These are phyloP conservation scores for Antrodiella citrinella DNA, from an alignment of 768 basidiomycete genomes.

Conservation along the genomic window DNA sequence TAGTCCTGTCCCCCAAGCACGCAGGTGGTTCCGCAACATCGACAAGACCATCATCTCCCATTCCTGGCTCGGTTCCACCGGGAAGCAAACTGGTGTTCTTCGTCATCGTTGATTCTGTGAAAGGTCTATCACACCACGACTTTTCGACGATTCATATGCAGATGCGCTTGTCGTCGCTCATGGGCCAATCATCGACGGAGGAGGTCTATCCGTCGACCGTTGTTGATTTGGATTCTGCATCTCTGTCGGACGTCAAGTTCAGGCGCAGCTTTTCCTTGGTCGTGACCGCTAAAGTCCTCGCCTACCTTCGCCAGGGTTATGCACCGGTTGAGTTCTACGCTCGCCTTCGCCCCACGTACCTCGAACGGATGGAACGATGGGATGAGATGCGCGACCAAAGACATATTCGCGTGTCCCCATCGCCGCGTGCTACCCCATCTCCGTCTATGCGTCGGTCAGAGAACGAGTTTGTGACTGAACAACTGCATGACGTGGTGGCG, in stretches of 20 bases:
- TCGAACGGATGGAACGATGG: constrained; percentile 88
- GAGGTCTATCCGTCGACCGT: constrained; percentile 74
- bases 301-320: constrained; percentile 67
- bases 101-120: constrained; percentile 78
- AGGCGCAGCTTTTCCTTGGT: constrained; percentile 76
- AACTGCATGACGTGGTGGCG: constrained; percentile 85
- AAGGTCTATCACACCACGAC: constrained; percentile 85
- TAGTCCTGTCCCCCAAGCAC: constrained; percentile 53
- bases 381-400: constrained; percentile 85
- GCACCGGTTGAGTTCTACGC: constrained; percentile 91
- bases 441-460: constrained; percentile 90
- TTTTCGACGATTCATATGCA: constrained; percentile 84
- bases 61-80: constrained; percentile 53
- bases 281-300: constrained; percentile 63
- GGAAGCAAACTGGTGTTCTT: constrained; percentile 83
- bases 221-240: constrained; percentile 63
- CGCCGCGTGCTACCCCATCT: constrained; percentile 22
- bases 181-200: constrained; percentile 67
- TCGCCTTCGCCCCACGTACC: constrained; percentile 67
- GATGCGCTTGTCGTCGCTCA: constrained; percentile 79
- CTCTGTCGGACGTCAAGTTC: constrained; percentile 76
- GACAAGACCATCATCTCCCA: constrained; percentile 71
- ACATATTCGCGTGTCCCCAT: constrained; percentile 10
- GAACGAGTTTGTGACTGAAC: constrained; percentile 81
- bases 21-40: constrained; percentile 53